Evolutionary conservation across 805 yeast genomes (phyloP), one percentile per base, ranked within the genome.

Genomic region (Hanseniaspora nectarophila): DNA sequence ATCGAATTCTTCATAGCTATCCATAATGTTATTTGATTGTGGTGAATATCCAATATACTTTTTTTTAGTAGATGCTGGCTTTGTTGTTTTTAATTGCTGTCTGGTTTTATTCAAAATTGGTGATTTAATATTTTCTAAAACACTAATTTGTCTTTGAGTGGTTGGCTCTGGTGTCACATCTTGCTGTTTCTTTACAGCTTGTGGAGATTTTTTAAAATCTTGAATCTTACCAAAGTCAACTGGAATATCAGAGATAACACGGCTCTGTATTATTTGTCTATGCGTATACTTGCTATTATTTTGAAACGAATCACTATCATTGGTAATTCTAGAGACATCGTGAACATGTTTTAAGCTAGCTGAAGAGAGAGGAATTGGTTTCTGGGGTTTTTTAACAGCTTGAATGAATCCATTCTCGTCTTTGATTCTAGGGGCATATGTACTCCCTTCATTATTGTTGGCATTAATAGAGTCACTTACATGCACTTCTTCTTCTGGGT

Each of bases 191-290:
- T 33, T n/a, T n/a, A 16, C 3, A 10, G 13, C 26, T 42, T 26
- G 23, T n/a, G 23, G 48, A 4, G 26, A 10, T 23, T 15, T 26
- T 20, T 45, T 45, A 7, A 45, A 35, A 10, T 37, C 51, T 15
- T 42, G 34, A n/a, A 46, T 31, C 15, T 32, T 46, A 4, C 38
- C 51, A 46, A 46, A 46, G 40, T 46, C 51, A 10, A 46, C 51
- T 12, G 51, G 34, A 23, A 46, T 38, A 15, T 46, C 34, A 20
- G 51, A 46, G 8, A 46, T 46, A 15, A 46, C 23, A 34, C 38
- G 29, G n/a, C 38, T 45, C 29, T 42, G 33, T 18, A 42, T 20
- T 6, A 45, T 8, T 18, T 39, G 26, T 29, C 39, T 46, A 6
- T 46, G 40, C 13, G 28, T 21, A 18, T 23, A 23, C 29, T 24